A percentile compares a stretch with the other conserved stretches of the same genome.
Conservation (phyloP, 2,329 filamentous ascomycete species). For the Penicillium corylophilum region DNA sequence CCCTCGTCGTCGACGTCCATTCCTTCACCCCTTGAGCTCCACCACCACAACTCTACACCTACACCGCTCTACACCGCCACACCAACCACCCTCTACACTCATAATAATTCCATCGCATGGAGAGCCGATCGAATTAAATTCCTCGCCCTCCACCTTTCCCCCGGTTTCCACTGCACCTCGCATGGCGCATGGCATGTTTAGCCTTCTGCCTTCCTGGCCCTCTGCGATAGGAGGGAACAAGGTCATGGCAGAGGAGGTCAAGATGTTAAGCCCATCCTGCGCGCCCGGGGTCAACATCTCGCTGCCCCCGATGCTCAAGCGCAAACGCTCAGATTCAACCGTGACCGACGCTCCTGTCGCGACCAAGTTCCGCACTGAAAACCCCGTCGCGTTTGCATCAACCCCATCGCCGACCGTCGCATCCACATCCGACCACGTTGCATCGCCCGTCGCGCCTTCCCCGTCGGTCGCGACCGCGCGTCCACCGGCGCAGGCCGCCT, state of each 20-base stretch:
- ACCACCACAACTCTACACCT: neutral
- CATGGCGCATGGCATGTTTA: conserved; percentile 54
- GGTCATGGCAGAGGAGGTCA: conserved; percentile 45
- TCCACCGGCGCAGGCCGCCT: conserved; percentile 20
- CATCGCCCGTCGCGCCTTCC: conserved; percentile 11
- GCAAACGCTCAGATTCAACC: conserved; percentile 55
- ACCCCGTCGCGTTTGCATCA: conserved; percentile 4
- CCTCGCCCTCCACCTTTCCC: conserved; percentile 1
- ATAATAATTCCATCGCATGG: neutral
- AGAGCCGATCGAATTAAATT: neutral
- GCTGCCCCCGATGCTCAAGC: conserved; percentile 53
- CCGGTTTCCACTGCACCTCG: conserved; percentile 29
- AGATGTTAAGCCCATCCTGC: conserved; percentile 41
- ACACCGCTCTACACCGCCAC: neutral
- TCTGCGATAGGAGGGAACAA: conserved; percentile 48
- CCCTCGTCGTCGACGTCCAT: conserved; percentile 21
- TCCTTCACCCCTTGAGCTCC: conserved; percentile 22
- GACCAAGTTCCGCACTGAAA: conserved; percentile 35
- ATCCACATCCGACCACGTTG: conserved; percentile 9
- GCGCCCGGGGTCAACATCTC: conserved; percentile 26
- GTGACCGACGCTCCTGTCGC: conserved; percentile 37
- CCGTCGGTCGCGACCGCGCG: conserved; percentile 14
- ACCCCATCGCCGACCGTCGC: conserved; percentile 5
- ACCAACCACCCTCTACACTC: neutral
- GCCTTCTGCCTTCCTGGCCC: conserved; percentile 46